Percentiles rank a stretch among this genome's conserved stretches.
phyloP scores from a whole-genome alignment of 306 rosid genomes.

The Gastrolobium bilobum region DNA sequence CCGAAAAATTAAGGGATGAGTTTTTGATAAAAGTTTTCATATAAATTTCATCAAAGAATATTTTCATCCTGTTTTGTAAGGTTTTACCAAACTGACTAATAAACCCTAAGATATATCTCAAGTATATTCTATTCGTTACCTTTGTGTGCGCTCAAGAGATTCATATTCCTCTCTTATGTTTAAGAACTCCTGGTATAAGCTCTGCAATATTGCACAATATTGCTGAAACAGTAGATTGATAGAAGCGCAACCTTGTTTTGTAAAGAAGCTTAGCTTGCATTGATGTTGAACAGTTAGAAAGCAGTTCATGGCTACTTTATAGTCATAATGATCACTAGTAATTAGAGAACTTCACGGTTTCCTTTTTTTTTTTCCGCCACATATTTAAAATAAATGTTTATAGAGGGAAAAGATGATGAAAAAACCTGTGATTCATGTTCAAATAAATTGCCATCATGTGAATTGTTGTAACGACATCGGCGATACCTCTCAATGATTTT shows the following conservation, averaged over 20 bases:
- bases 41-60: background rate
- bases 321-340: conserved; percentile 5
- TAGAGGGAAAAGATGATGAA: background rate
- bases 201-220: conserved; percentile 53
- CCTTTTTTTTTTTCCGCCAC: background rate
- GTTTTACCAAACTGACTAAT: background rate
- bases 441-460: conserved; percentile 41
- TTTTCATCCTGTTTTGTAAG: conserved; percentile 10
- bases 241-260: background rate
- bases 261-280: background rate
- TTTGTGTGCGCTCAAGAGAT: conserved; percentile 74
- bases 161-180: conserved; percentile 64
- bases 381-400: background rate
- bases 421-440: conserved; percentile 74
- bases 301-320: background rate
- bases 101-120: background rate
- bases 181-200: conserved; percentile 61
- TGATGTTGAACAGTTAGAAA: background rate
- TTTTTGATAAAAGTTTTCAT: background rate
- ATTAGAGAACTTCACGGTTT: background rate
- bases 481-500: conserved; percentile 74
- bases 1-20: background rate
- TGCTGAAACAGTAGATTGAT: background rate
- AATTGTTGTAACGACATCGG: conserved; percentile 57
- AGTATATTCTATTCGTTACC: conserved; percentile 50